Percentiles rank a stretch among this genome's conserved stretches.
Conservation (phyloP, 352 stramenopile species). For the Globisporangium uncinulatum region DNA sequence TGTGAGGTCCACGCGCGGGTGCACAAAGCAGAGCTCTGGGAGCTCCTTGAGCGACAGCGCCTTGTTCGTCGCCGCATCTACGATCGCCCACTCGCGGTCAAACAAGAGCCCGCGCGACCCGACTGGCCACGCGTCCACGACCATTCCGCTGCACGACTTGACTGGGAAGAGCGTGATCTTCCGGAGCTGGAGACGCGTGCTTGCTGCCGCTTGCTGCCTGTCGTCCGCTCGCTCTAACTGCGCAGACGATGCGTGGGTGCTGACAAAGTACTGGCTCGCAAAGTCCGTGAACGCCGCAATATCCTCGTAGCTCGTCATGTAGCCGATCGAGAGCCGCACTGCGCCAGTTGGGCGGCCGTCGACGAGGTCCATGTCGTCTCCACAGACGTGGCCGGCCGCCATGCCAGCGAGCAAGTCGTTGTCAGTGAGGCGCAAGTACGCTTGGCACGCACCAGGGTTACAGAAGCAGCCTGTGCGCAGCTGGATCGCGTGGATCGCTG, state of each 20-base stretch:
- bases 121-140: slow-evolving; percentile 49
- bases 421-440: slow-evolving; percentile 50
- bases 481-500: slow-evolving; percentile 60
- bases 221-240: background rate
- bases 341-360: slow-evolving; percentile 61
- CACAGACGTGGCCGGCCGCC: slow-evolving; percentile 58
- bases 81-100: slow-evolving; percentile 71
- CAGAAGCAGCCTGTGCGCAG: slow-evolving; percentile 77
- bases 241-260: slow-evolving; percentile 11
- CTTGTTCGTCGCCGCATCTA: slow-evolving; percentile 41
- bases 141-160: slow-evolving; percentile 69
- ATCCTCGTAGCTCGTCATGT: slow-evolving; percentile 77
- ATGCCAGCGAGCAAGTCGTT: slow-evolving; percentile 48
- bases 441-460: slow-evolving; percentile 72
- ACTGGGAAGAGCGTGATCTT: slow-evolving; percentile 72
- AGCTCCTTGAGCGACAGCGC: slow-evolving; percentile 56
- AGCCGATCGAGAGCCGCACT: slow-evolving; percentile 62
- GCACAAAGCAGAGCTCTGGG: slow-evolving; percentile 54
- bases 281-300: slow-evolving; percentile 47
- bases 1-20: slow-evolving; percentile 51
- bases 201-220: background rate
- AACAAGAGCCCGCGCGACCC: slow-evolving; percentile 54
- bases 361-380: slow-evolving; percentile 62
- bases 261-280: slow-evolving; percentile 57
- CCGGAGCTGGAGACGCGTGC: slow-evolving; percentile 18